Evolutionary conservation across 768 basidiomycete genomes (phyloP), one percentile per base, ranked within the genome.

Genomic region (Arthromyces matolae): DNA sequence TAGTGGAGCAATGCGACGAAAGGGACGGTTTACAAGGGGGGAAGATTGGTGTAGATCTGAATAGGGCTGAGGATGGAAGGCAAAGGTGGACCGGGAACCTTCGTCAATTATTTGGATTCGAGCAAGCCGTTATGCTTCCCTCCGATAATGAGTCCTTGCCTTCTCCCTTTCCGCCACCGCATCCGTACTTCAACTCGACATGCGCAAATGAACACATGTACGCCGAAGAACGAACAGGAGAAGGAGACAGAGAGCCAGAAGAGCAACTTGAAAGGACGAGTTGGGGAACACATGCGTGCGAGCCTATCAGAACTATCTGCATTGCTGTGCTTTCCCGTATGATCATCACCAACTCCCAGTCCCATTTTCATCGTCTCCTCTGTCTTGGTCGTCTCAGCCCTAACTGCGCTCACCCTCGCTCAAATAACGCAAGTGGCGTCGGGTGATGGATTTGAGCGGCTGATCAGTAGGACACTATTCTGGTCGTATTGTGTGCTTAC

Each of bases 401-500:
- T 92, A 1, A 89, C 92, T 0, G 93, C 92, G 9, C 45, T 68
- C 27, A 71, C 67, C 0, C 66, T 75, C 18, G 76, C 73, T 4
- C 72, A 88, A 73, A 90, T 93, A 57, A 91, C 92, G 1, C 87
- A 91, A 63, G 85, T 87, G 0, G 87, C 85, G 2, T 85, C 59
- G 1, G 89, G 90, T 3, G 90, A 90, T 58, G 84, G 89, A 0
- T 97, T 98, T 61, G 95, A 97, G 69, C 75, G 92, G 1, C 76
- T 97, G 28, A 87, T 96, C 63, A 86, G 83, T 50, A 79, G 89
- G 44, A 97, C 94, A 0, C 89, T 97, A 50, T 93, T 93, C 63
- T 93, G 92, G 91, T 78, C 86, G 2, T 97, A 95, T 61, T 93
- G 89, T 56, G 68, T 92, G 28, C 71, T 93, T 47, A 94, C 93